Evolutionary conservation across 75 land plant genomes (phyloP).

Genomic region (Gnetum montanum): DNA sequence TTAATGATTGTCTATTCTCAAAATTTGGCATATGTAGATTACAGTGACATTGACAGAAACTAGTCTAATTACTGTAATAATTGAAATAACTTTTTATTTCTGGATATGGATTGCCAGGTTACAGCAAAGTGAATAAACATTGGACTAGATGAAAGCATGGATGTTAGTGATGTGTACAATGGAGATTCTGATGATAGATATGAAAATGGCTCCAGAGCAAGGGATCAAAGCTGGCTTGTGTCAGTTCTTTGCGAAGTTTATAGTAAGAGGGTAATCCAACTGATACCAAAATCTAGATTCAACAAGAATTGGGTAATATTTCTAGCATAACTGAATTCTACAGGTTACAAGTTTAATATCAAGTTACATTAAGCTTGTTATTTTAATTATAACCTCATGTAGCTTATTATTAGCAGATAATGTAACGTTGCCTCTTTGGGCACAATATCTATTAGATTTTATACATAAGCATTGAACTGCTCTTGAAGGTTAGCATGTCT

Average conservation of each 20-base stretch:
- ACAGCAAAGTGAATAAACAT: constrained; percentile 76
- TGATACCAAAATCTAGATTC: too few relatives aligned
- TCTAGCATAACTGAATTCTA: too few relatives aligned
- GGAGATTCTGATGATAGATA: constrained; percentile 12
- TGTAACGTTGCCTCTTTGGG: constrained; percentile 95
- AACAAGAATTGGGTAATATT: too few relatives aligned
- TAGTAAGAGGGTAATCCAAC: constrained; percentile 91
- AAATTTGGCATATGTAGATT: too few relatives aligned
- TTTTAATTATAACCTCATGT: not conserved
- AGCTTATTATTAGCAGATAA: constrained; percentile 45
- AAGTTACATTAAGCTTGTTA: not conserved
- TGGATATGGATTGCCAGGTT: constrained; percentile 40
- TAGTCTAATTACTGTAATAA: too few relatives aligned
- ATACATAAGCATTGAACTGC: constrained; percentile 93
- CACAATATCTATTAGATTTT: constrained; percentile 74
- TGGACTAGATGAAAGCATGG: constrained; percentile 45
- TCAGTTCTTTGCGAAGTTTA: constrained; percentile 79
- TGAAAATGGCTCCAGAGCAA: constrained; percentile 21
- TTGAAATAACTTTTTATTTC: too few relatives aligned
- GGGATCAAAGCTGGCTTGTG: constrained; percentile 62
- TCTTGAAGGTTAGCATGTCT: constrained; percentile 94
- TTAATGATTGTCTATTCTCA: too few relatives aligned
- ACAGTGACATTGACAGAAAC: too few relatives aligned
- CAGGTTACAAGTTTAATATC: too few relatives aligned
- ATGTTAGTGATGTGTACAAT: constrained; percentile 20